Conservation (phyloP, 139 green algal species). For the Nannochloris sp. region DNA sequence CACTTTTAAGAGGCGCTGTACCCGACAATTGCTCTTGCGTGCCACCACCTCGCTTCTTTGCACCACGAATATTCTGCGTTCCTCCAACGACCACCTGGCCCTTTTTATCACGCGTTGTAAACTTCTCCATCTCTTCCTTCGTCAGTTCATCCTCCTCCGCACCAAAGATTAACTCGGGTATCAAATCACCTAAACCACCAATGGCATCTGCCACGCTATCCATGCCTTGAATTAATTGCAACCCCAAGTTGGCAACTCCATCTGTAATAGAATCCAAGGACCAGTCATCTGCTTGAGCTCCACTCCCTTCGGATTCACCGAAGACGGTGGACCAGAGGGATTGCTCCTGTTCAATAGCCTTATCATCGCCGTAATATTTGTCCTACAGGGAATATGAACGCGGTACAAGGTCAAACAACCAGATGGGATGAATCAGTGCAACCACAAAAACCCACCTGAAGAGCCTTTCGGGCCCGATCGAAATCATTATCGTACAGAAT, state of each 20-base stretch:
- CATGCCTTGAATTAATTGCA: background rate
- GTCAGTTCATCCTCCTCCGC: conserved; percentile 3
- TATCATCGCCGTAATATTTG: conserved; percentile 2
- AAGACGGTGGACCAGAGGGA: background rate
- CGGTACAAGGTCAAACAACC: background rate
- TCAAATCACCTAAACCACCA: conserved; percentile 9
- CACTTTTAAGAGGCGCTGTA: background rate
- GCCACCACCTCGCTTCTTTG: background rate
- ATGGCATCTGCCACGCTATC: conserved; percentile 9
- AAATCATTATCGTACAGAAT: conserved; percentile 4
- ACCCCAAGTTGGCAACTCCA: background rate
- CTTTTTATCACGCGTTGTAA: background rate
- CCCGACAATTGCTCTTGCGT: background rate
- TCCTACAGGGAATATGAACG: conserved; percentile 5
- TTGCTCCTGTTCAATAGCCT: conserved; percentile 1
- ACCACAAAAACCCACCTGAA: background rate
- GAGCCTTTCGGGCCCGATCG: background rate
- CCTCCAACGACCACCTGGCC: conserved; percentile 8
- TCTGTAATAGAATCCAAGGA: conserved; percentile 8
- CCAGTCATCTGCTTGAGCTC: background rate
- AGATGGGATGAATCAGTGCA: background rate
- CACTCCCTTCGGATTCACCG: background rate
- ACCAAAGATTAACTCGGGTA: conserved; percentile 5
- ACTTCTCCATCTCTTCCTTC: background rate
- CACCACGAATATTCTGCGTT: background rate